Base-by-base conservation (phyloP, 1,139 yeast genomes). In the Hansenula sp. region DNA sequence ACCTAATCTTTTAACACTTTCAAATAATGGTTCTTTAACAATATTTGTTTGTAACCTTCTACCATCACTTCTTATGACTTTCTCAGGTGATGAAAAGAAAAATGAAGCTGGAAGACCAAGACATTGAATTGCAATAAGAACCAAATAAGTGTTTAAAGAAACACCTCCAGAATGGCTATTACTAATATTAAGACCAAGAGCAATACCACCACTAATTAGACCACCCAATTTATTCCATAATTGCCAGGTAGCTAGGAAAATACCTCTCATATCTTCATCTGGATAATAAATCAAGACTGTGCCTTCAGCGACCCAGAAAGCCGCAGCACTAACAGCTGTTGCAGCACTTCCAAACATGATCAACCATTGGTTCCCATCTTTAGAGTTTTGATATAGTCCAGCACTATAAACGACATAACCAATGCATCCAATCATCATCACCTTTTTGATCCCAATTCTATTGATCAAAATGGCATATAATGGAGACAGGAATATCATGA, bases 391-490 rank as follows among this genome's bases (percentile, higher is more conserved):
- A 40, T 60, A 60, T 9, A 60, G 43, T n/a, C 61, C 59, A 32
- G 62, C 63, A 25, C 61, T 54, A 47, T 51, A 60, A 28, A 59
- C 33, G 6, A 51, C 54, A 45, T 51, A 59, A 11, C 63, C 63
- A 29, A 60, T 28, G 17, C 55, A 48, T 24, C 63, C 63, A 18
- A 53, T 31, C 4, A 34, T 8, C 7, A 47, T 21, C 16, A 40
- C 75, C 41, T 77, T 77, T 54, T 62, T 77, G 50, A 63, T 70
- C 50, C 82, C 84, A 3, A 77, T 76, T 63, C 79, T 76, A 54
- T 55, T 77, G 11, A 59, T 49, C 17, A 48, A 41, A 11, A 52
- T 13, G 2, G 62, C 60, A 13, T 52, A 55, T 2, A 52, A 33
- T 16, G 62, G 63, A 1, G 58, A 51, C 4, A 49, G 40, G 11